phyloP scores from a whole-genome alignment of 2,329 filamentous ascomycete genomes.

The Chaetoscypha palmicola region DNA sequence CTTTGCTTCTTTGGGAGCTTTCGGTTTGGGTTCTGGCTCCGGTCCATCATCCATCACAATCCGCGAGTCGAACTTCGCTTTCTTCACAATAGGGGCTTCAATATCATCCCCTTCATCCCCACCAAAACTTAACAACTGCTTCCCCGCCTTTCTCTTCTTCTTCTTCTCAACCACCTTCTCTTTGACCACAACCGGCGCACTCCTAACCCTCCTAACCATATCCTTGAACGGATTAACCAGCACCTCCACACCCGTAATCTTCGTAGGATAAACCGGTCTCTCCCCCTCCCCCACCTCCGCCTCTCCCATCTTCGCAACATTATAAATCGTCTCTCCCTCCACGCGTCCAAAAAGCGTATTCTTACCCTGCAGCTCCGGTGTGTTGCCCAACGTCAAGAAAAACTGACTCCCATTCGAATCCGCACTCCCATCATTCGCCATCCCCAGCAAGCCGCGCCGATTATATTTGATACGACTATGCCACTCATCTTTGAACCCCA shows the following conservation, averaged over 20 bases:
- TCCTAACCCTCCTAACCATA: constrained; percentile 63
- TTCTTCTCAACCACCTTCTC: constrained; percentile 41
- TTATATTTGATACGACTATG: constrained; percentile 92
- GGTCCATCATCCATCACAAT: constrained; percentile 58
- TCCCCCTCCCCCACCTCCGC: constrained; percentile 77
- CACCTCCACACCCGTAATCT: constrained; percentile 67
- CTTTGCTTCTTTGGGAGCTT: constrained; percentile 28
- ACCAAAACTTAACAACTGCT: constrained; percentile 72
- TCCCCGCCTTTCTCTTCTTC: constrained; percentile 67
- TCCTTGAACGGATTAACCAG: constrained; percentile 76
- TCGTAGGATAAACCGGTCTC: constrained; percentile 77
- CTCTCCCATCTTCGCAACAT: constrained; percentile 88
- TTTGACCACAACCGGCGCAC: constrained; percentile 38
- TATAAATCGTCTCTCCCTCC: constrained; percentile 92
- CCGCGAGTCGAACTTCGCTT: constrained; percentile 71
- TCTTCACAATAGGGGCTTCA: constrained; percentile 59
- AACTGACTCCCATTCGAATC: constrained; percentile 93
- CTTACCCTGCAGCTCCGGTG: constrained; percentile 77
- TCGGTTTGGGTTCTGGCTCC: constrained; percentile 27
- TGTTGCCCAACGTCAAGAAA: constrained; percentile 84
- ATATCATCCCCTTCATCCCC: constrained; percentile 53
- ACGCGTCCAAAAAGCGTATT: constrained; percentile 93
- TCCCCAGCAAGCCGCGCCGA: constrained; percentile 80
- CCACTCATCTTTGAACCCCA: constrained; percentile 75
- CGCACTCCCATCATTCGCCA: constrained; percentile 83